Base-by-base conservation (phyloP, 768 basidiomycete species). In the Kwoniella sp. region DNA sequence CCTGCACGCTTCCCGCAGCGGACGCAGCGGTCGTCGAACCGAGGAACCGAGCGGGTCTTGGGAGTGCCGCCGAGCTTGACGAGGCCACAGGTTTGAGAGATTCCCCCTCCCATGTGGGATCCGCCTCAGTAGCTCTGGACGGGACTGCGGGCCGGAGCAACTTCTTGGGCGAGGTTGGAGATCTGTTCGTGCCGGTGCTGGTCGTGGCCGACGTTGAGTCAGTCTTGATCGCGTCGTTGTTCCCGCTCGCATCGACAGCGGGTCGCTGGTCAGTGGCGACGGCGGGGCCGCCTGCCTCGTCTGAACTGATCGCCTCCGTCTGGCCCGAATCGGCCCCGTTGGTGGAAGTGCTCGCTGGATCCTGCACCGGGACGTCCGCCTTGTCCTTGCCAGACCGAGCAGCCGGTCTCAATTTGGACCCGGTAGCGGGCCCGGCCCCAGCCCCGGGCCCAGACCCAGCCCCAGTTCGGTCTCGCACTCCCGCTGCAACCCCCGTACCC, bases 401-500 rank as follows among this genome's bases (percentile, higher is more conserved):
- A n/a, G n/a, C n/a, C n/a, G n/a, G n/a, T n/a, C n/a, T n/a, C n/a
- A n/a, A n/a, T n/a, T n/a, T n/a, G n/a, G n/a, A n/a, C 5, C 39
- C 36, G 8, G 15, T 36, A 14, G 37, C 31, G 10, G 10, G 22
- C 28, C 22, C 31, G 1, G 11, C 2, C 11, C 17, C n/a, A 14
- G 44, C 47, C n/a, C 41, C 31, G 22, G 56, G 46, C 28, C 46
- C 50, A 8, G 49, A 38, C 25, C 36, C 31, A 5, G 48, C 50
- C 34, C 38, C 50, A n/a, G n/a, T n/a, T n/a, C n/a, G n/a, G n/a
- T n/a, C n/a, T 38, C 29, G 39, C 34, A 22, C 39, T 25, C 20
- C 29, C 14, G 6, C 37, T 9, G 8, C 15, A 22, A 5, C 15
- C 14, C 9, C 38, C 32, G 7, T 37, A 14, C 19, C 25, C 31